Percentiles rank a stretch among this genome's conserved stretches.
Conservation (phyloP, 495 filamentous ascomycete genomes). For the Aspergillus cavernicola region DNA sequence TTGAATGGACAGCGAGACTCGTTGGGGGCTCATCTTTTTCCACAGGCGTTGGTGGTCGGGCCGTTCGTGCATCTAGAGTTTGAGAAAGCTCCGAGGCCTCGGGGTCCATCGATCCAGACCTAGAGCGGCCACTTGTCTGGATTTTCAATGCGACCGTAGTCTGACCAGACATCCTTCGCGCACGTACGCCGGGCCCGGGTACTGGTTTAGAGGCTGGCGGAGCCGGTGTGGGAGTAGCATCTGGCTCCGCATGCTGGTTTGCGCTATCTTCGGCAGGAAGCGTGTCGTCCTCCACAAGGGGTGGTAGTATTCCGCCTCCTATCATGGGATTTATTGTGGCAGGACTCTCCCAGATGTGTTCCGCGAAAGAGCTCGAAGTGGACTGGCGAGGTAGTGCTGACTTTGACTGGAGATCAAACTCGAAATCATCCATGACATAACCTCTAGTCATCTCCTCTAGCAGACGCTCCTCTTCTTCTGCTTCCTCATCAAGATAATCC, state of each 20-base stretch:
- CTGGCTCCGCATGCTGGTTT: slow-evolving; percentile 25
- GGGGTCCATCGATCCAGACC: slow-evolving; percentile 36
- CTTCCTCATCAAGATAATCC: slow-evolving; percentile 64
- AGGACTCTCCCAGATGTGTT: slow-evolving; percentile 85
- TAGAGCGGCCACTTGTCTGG: slow-evolving; percentile 61
- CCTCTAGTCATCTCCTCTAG: slow-evolving; percentile 90
- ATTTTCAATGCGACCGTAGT: slow-evolving; percentile 82
- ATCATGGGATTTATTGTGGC: slow-evolving; percentile 74
- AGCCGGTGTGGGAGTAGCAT: slow-evolving; percentile 3
- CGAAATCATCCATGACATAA: slow-evolving; percentile 83
- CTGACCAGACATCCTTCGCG: slow-evolving; percentile 76
- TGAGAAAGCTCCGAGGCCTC: slow-evolving; percentile 45
- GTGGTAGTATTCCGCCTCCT: slow-evolving; percentile 66
- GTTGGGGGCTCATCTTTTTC: slow-evolving; percentile 29
- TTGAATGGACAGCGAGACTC: slow-evolving; percentile 19
- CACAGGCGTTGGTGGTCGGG: slow-evolving; percentile 25
- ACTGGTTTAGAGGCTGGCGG: slow-evolving; percentile 30
- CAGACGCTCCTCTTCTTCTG: slow-evolving; percentile 87
- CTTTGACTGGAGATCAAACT: slow-evolving; percentile 70
- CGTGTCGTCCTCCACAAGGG: slow-evolving; percentile 64
- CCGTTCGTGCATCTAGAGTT: slow-evolving; percentile 21
- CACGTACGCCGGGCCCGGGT: slow-evolving; percentile 60
- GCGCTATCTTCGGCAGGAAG: slow-evolving; percentile 29
- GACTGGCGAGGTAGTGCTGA: slow-evolving; percentile 82
- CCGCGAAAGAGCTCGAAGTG: slow-evolving; percentile 79